Percentiles rank a stretch among this genome's conserved stretches.
phyloP scores from a whole-genome alignment of 2,329 filamentous ascomycete genomes.

The Talaromyces amestolkiae region DNA sequence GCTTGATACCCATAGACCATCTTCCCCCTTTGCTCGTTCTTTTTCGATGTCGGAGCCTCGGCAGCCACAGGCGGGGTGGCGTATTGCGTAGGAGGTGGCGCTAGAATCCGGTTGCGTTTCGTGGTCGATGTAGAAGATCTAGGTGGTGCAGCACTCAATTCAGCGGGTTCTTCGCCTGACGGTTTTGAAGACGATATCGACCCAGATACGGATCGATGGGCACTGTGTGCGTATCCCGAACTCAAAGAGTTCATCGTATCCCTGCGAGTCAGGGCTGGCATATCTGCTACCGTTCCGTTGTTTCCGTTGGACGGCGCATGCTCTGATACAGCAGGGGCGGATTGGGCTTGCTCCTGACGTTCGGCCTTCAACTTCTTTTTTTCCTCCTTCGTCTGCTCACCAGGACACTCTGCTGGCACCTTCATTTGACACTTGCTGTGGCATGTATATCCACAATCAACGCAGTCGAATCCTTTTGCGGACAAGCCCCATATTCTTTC shows the following conservation, averaged over 20 bases:
- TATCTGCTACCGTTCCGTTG: conserved; percentile 48
- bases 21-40: conserved; percentile 66
- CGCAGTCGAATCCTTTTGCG: conserved; percentile 93
- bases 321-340: conserved; percentile 41
- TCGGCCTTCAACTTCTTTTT: conserved; percentile 89
- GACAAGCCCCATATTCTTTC: conserved; percentile 96
- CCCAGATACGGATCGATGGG: conserved; percentile 71
- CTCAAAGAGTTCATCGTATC: conserved; percentile 90
- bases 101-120: conserved; percentile 71
- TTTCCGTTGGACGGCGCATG: conserved; percentile 31
- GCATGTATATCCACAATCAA: conserved; percentile 95
- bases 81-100: conserved; percentile 81
- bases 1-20: conserved; percentile 89
- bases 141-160: conserved; percentile 37
- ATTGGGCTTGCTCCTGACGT: conserved; percentile 74
- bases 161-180: conserved; percentile 39
- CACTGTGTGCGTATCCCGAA: conserved; percentile 80
- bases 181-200: conserved; percentile 49
- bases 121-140: conserved; percentile 26
- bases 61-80: conserved; percentile 62
- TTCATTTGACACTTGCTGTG: conserved; percentile 99
- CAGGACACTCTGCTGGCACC: conserved; percentile 91
- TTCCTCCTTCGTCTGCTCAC: conserved; percentile 89
- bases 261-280: conserved; percentile 68
- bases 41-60: conserved; percentile 40